Base-by-base conservation (phyloP, 352 stramenopile genomes). In the Pythium aristosporum region DNA sequence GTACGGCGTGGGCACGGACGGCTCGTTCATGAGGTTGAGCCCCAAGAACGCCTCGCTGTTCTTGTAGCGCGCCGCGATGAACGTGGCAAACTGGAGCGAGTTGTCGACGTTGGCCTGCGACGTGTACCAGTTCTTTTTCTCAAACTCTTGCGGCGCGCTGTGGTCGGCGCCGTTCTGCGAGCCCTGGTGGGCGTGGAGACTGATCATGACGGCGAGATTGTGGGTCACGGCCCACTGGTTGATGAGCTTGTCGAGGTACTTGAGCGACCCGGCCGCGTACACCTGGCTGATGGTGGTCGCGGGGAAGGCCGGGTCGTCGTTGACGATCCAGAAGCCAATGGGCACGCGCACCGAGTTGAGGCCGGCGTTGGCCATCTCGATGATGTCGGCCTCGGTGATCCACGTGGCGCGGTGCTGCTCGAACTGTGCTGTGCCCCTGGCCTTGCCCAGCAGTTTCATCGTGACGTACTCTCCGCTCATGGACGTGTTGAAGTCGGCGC, bases 111-210 rank as follows among this genome's bases (percentile, higher is more conserved):
- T 42, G 54, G 81, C 78, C 7, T 42, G 69, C 5, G 69, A 37
- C 2, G 25, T 66, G 25, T 56, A 64, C 81, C 81, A 90, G 8
- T 54, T 21, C 0, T 51, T 47, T 1, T 42, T 37, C 0, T 59
- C 43, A 6, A 68, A 37, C 0, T 62, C 52, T 1, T 53, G 18
- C 43, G 75, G 76, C 3, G 73, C 54, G 30, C 72, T 88, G 51
- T 86, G 76, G 56, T 86, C 77, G 60, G 67, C 72, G 11, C 78
- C 77, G 34, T 90, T 90, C 68, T 90, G 79, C 16, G 77, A 87
- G 13, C 78, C 76, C 21, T 75, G 66, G 44, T 87, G 76, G 5
- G 76, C 68, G 58, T 88, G 80, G 4, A 88, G 68, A 46, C 76
- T 86, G 16, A 87, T 49, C 58, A 89, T 73, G 8, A 89, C 80